phyloP scores from a whole-genome alignment of 768 basidiomycete genomes.

The Lactarius sanguifluus region DNA sequence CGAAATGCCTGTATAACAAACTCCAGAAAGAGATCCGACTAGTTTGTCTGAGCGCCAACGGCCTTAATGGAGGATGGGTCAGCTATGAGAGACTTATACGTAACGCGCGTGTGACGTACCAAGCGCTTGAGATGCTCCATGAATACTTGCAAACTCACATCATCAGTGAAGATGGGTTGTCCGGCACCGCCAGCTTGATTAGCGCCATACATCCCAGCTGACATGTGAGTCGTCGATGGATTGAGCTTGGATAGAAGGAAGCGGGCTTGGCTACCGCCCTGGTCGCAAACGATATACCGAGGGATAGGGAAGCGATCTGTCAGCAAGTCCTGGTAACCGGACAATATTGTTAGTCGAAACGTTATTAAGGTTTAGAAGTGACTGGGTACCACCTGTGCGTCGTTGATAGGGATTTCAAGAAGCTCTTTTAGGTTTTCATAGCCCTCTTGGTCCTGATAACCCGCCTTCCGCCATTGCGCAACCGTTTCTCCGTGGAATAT shows the following conservation, averaged over 20 bases:
- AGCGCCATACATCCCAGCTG: slow-evolving; percentile 85
- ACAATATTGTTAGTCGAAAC: slow-evolving; percentile 11
- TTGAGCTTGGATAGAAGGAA: slow-evolving; percentile 96
- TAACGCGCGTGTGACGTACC: slow-evolving; percentile 45
- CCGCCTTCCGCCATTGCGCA: slow-evolving; percentile 96
- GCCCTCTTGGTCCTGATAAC: slow-evolving; percentile 97
- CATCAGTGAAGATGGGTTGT: slow-evolving; percentile 97
- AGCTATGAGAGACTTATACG: background rate
- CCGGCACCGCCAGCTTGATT: slow-evolving; percentile 65
- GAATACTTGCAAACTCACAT: slow-evolving; percentile 96
- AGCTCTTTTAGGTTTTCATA: slow-evolving; percentile 98
- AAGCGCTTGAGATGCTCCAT: slow-evolving; percentile 96
- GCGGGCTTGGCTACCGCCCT: slow-evolving; percentile 96
- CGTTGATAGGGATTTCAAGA: slow-evolving; percentile 78
- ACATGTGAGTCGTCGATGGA: slow-evolving; percentile 98
- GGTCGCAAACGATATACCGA: slow-evolving; percentile 96
- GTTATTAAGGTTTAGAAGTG: background rate
- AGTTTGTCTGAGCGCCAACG: slow-evolving; percentile 31
- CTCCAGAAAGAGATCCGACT: slow-evolving; percentile 12
- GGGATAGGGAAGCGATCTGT: slow-evolving; percentile 96
- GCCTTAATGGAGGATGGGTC: slow-evolving; percentile 20
- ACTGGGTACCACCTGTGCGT: slow-evolving; percentile 77
- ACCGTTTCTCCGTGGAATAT: slow-evolving; percentile 99
- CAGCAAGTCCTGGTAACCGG: slow-evolving; percentile 72
- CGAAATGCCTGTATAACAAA: slow-evolving; percentile 11